Base-by-base conservation (phyloP, 306 rosid species). In the Sophora flavescens region DNA sequence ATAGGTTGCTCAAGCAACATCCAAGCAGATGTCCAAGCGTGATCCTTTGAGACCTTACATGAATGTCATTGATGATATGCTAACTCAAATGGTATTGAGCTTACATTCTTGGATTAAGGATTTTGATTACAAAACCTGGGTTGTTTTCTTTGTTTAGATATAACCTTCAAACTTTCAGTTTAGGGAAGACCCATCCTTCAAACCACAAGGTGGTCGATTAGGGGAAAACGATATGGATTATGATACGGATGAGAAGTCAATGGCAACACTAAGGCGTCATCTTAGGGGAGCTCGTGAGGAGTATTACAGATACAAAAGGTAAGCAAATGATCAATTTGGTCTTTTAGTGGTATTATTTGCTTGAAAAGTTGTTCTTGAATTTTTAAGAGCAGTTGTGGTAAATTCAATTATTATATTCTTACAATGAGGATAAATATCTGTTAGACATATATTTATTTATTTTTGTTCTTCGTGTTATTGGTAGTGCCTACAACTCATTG, bases 211-310 rank as follows among this genome's bases (percentile, higher is more conserved):
- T 82, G 97, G 97, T 6, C 87, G 79, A 70, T 86, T 95, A 47
- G 98, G 97, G 68, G 96, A 92, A 87, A 95, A 90, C 12, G 96
- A 92, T 81, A 95, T 95, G 93, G 97, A 95, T 83, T 95, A 92
- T 68, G 98, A 95, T 84, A 90, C 97, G 12, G 98, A 95, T 69
- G 96, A 92, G 85, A 95, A 95, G 88, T 92, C 98, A 63, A 92
- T 95, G 98, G 98, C 98, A 36, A 88, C 89, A 8, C 88, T 95
- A 48, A 84, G 96, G 87, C 93, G 96, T 53, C 92, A 92, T 87
- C 95, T 95, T 58, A 96, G 98, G 72, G 79, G 86, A 80, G 89
- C 98, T 65, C 89, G 90, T 54, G 97, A 92, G 84, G 95, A 85
- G 85, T 95, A 92, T 81, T 92, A 89, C 68, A 88, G 98, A 53